phyloP scores from a whole-genome alignment of 371 early-diverging fungal species.

The Capillidium heterosporum region DNA sequence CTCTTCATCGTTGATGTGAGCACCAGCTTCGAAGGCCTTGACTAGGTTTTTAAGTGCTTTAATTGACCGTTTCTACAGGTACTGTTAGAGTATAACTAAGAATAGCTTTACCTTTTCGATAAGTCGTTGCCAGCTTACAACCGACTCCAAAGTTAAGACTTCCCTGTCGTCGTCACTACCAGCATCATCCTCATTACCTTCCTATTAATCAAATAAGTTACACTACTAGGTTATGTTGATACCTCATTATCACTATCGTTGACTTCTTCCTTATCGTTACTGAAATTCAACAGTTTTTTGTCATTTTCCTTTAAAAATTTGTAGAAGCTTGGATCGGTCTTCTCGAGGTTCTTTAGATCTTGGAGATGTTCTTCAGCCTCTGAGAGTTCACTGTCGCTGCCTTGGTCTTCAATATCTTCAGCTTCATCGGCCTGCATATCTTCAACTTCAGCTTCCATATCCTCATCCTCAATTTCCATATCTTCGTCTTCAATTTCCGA shows the following conservation, averaged over 20 bases:
- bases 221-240: conserved; percentile 12
- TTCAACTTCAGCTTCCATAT: conserved; percentile 16
- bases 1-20: conserved; percentile 44
- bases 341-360: conserved; percentile 56
- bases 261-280: conserved; percentile 33
- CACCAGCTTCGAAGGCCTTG: conserved; percentile 66
- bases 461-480: conserved; percentile 5
- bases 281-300: conserved; percentile 54
- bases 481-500: conserved; percentile 14
- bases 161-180: conserved; percentile 9
- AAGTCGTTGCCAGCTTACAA: conserved; percentile 46
- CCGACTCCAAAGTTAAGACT: conserved; percentile 44
- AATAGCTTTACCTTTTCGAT: conserved; percentile 16
- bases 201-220: conserved; percentile 1
- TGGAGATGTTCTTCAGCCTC: conserved; percentile 25
- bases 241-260: conserved; percentile 28
- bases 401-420: conserved; percentile 14
- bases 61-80: conserved; percentile 25
- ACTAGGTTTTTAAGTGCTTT: conserved; percentile 42
- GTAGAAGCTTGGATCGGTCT: conserved; percentile 78
- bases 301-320: conserved; percentile 76
- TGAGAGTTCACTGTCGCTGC: conserved; percentile 15
- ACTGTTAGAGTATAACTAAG: neutral
- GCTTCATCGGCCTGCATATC: conserved; percentile 17
- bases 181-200: conserved; percentile 7